A percentile compares a stretch with the other conserved stretches of the same genome.
These are phyloP conservation scores for Rhododendron williamsianum DNA, from an alignment of 148 eudicot genomes.

Conservation along the genomic window DNA sequence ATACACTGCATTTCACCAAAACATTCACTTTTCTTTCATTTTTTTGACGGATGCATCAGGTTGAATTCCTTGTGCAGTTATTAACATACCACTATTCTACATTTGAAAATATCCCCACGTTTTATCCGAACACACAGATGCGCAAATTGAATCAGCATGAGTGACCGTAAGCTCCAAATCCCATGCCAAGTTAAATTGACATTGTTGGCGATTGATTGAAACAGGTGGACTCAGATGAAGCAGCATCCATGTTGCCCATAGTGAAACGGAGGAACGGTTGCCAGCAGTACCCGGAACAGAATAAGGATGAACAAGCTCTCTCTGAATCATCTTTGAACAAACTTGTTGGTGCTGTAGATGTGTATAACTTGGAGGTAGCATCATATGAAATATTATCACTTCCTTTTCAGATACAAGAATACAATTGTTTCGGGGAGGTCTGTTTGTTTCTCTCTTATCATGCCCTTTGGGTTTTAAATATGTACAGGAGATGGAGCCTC, in stretches of 20 bases:
- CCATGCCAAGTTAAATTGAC: not conserved
- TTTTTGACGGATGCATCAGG: not conserved
- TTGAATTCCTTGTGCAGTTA: not conserved
- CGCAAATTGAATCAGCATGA: not conserved
- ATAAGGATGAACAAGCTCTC: conserved; percentile 47
- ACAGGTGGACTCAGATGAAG: conserved; percentile 33
- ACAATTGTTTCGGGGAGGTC: not conserved
- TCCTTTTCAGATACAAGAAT: not conserved
- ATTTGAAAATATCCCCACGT: not conserved
- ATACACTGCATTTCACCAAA: not conserved
- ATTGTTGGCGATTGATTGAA: not conserved
- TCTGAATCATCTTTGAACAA: conserved; percentile 54
- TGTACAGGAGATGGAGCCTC: conserved; percentile 59
- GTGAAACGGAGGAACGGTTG: conserved; percentile 31
- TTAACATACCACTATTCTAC: not conserved
- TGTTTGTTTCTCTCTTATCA: not conserved
- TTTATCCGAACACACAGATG: not conserved
- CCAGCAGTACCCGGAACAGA: conserved; percentile 16
- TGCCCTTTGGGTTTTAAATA: not conserved
- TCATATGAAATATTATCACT: not conserved
- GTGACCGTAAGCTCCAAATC: not conserved
- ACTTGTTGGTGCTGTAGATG: conserved; percentile 63
- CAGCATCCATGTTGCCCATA: conserved; percentile 25
- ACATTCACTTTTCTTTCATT: not conserved
- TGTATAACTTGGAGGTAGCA: conserved; percentile 51